These are phyloP conservation scores for Pichia pseudocactophila DNA, from an alignment of 805 yeast genomes.

Conservation along the genomic window DNA sequence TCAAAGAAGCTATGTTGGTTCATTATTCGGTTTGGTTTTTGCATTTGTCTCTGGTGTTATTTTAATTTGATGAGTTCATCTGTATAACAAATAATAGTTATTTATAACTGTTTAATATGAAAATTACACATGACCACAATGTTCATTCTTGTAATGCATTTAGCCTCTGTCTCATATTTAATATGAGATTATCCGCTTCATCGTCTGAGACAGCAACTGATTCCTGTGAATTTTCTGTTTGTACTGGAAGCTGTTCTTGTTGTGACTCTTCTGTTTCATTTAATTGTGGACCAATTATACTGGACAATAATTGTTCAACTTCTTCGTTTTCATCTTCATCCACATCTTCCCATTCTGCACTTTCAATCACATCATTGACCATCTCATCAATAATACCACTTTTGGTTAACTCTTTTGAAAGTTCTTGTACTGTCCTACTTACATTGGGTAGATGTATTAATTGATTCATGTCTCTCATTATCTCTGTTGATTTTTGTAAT, in stretches of 20 bases:
- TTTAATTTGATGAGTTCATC: constrained; percentile 1
- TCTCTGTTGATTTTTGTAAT: constrained; percentile 63
- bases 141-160: constrained; percentile 63
- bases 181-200: constrained; percentile 66
- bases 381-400: constrained; percentile 87
- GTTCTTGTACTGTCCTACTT: constrained; percentile 71
- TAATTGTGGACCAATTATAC: constrained; percentile 27
- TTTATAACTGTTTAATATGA: not conserved
- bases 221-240: constrained; percentile 27
- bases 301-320: constrained; percentile 51
- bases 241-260: constrained; percentile 5
- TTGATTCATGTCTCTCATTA: constrained; percentile 83
- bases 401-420: constrained; percentile 79
- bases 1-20: not conserved
- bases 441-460: constrained; percentile 73
- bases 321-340: constrained; percentile 49
- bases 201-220: constrained; percentile 32
- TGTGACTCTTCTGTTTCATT: not conserved
- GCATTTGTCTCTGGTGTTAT: constrained; percentile 5
- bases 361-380: constrained; percentile 85
- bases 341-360: constrained; percentile 54
- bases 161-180: constrained; percentile 83
- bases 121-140: not conserved
- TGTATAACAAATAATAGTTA: no score
- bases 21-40: constrained; percentile 5